A percentile compares a stretch with the other conserved stretches of the same genome.
Conservation (phyloP, 257 asterid genomes). For the Ilex aquifolium region DNA sequence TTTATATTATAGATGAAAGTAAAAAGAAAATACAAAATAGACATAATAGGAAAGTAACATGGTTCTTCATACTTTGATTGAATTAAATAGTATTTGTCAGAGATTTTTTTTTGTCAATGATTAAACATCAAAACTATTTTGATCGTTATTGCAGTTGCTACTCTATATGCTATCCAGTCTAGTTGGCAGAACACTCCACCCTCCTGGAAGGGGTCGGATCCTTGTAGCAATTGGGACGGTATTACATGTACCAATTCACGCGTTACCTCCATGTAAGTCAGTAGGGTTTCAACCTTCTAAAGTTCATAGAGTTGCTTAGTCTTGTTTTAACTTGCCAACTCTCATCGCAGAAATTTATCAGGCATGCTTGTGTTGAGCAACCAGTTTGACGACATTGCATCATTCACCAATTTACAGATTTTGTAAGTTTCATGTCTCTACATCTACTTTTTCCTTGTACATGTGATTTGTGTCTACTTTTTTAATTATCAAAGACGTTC, state of each 20-base stretch:
- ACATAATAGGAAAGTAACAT: too few relatives aligned
- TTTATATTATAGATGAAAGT: too few relatives aligned
- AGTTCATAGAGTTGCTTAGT: conserved; percentile 1
- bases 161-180: conserved; percentile 53
- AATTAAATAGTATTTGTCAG: not conserved
- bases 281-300: conserved; percentile 1
- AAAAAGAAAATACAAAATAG: too few relatives aligned
- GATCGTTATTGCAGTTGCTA: conserved; percentile 45
- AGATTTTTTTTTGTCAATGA: not conserved
- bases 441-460: too few relatives aligned
- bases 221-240: conserved; percentile 83
- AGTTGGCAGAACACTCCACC: conserved; percentile 84
- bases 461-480: too few relatives aligned
- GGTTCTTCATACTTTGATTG: too few relatives aligned
- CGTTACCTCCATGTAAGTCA: conserved; percentile 60
- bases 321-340: conserved; percentile 8
- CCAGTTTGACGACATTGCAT: conserved; percentile 54
- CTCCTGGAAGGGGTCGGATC: conserved; percentile 73
- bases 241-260: conserved; percentile 49
- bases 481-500: too few relatives aligned
- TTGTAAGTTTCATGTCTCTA: conserved; percentile 39
- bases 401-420: conserved; percentile 42
- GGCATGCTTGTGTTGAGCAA: conserved; percentile 55
- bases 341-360: conserved; percentile 46
- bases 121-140: not conserved